Evolutionary conservation across 139 green algal species (phyloP).

Genomic region (Chlorella ohadii): DNA sequence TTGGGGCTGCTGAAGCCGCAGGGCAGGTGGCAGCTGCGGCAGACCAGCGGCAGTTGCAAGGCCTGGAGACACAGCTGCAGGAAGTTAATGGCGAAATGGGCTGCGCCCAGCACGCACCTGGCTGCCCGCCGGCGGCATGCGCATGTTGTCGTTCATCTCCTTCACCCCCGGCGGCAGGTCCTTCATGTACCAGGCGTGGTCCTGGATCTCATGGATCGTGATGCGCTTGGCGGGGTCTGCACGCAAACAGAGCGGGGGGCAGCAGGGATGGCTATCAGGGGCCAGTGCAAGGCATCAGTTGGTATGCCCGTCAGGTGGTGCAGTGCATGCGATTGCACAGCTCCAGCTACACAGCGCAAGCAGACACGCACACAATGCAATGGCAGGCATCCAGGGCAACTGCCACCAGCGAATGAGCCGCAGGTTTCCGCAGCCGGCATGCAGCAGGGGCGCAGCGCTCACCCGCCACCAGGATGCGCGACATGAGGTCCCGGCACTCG

Average conservation of each 20-base stretch:
- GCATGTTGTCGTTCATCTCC: conserved; percentile 81
- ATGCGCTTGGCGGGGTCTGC: conserved; percentile 65
- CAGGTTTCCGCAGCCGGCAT: no score
- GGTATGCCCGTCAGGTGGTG: no score
- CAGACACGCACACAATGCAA: no score
- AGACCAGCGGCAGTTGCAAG: no score
- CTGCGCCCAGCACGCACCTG: conserved; percentile 26
- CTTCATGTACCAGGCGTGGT: conserved; percentile 89
- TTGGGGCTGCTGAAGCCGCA: no score
- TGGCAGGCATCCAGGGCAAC: not conserved
- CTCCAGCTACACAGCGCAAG: not conserved
- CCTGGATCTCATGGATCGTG: conserved; percentile 76
- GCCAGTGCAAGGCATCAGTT: not conserved
- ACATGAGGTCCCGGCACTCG: conserved; percentile 80
- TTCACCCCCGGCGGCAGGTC: conserved; percentile 89
- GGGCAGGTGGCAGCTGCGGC: no score
- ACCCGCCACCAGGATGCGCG: conserved; percentile 66
- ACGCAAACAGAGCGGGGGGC: not conserved
- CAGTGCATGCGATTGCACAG: not conserved
- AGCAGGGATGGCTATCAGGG: not conserved
- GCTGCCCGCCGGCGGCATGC: conserved; percentile 41
- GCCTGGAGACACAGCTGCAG: no score
- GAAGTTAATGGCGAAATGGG: no score
- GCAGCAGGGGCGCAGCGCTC: not conserved
- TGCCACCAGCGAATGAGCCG: no score